These are phyloP conservation scores for Phaeomoniella chlamydospora DNA, from an alignment of 2,329 filamentous ascomycete genomes.

Conservation along the genomic window DNA sequence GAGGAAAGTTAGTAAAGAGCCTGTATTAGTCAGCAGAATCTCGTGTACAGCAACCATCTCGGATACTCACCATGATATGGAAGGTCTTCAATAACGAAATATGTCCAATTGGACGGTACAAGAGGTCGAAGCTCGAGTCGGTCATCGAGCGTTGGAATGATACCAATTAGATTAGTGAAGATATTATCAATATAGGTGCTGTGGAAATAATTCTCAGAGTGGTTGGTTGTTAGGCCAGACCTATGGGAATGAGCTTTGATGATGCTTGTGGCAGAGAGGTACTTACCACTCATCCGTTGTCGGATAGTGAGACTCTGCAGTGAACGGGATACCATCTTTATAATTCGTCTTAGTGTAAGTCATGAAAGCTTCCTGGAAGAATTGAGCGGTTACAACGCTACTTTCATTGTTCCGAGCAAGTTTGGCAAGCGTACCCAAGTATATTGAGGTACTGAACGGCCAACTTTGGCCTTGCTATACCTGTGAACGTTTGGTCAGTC, in stretches of 20 bases:
- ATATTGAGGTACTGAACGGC: conserved; percentile 28
- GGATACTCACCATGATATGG: conserved; percentile 30
- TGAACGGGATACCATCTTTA: conserved; percentile 26
- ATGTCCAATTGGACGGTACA: conserved; percentile 18
- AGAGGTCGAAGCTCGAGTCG: conserved; percentile 24
- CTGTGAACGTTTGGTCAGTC: not conserved
- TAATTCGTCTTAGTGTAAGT: conserved; percentile 26
- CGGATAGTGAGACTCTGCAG: conserved; percentile 29
- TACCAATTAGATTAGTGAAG: conserved; percentile 27
- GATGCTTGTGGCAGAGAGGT: no score
- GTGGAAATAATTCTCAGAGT: conserved; percentile 29
- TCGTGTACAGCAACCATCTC: no score
- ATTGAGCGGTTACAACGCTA: conserved; percentile 19
- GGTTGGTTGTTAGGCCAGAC: conserved; percentile 21
- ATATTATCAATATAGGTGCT: conserved; percentile 31
- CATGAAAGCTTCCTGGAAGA: conserved; percentile 22
- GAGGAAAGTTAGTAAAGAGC: conserved; percentile 24
- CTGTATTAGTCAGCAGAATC: no score
- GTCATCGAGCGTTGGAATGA: conserved; percentile 23
- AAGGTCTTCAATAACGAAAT: conserved; percentile 28
- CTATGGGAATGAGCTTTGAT: no score
- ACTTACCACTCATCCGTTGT: conserved; percentile 21
- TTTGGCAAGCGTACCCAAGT: conserved; percentile 23
- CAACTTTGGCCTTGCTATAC: conserved; percentile 32
- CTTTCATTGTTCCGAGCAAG: conserved; percentile 17